A percentile compares a stretch with the other conserved stretches of the same genome.
Evolutionary conservation across 2,329 filamentous ascomycete species (phyloP).

Genomic region (Hypoxylon sp.): DNA sequence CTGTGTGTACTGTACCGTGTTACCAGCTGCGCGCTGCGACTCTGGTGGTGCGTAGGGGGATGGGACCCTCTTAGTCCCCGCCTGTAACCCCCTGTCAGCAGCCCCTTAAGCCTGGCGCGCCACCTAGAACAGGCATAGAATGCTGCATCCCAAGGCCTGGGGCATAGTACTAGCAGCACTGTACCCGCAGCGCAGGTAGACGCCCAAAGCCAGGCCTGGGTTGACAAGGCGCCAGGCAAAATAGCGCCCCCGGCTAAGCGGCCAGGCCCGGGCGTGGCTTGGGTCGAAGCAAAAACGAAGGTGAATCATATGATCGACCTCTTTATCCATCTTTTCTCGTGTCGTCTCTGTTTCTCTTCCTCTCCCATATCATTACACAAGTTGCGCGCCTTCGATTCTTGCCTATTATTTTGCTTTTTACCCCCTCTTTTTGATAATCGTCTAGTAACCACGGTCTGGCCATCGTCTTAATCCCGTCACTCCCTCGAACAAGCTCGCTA

Average conservation of each 20-base stretch:
- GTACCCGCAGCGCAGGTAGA: slow-evolving; percentile 5
- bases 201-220: too few relatives aligned
- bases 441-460: slow-evolving; percentile 22
- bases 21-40: background rate
- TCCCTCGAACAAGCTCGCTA: background rate
- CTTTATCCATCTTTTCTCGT: slow-evolving; percentile 1
- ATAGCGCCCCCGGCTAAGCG: too few relatives aligned
- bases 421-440: slow-evolving; percentile 21
- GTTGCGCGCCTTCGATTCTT: background rate
- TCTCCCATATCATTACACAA: background rate
- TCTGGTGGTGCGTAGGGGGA: background rate
- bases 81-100: background rate
- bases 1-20: slow-evolving; percentile 13
- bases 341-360: slow-evolving; percentile 6
- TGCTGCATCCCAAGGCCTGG: too few relatives aligned
- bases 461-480: slow-evolving; percentile 12
- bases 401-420: slow-evolving; percentile 8
- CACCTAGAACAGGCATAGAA: background rate
- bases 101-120: background rate
- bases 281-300: slow-evolving; percentile 1
- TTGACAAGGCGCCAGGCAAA: too few relatives aligned
- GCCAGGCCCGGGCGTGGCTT: background rate
- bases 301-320: slow-evolving; percentile 23
- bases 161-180: slow-evolving; percentile 20
- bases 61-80: background rate